Conservation (phyloP, 2,329 filamentous ascomycete species). For the Pezicula carpinea region DNA sequence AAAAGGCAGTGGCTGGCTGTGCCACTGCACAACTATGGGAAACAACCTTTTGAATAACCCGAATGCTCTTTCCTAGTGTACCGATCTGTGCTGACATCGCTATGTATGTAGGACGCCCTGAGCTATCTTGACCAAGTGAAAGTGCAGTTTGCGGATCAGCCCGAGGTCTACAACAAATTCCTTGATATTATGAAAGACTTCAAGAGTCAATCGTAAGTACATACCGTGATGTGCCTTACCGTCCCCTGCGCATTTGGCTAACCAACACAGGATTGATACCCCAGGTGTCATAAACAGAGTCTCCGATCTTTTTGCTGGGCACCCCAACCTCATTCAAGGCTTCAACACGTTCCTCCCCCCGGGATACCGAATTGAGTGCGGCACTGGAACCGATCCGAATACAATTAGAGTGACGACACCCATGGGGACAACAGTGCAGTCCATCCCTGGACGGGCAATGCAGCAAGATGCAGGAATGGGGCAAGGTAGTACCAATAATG, state of each 20-base stretch:
- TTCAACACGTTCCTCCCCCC: constrained; percentile 98
- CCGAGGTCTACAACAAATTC: constrained; percentile 95
- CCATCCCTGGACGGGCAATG: constrained; percentile 58
- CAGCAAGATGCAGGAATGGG: constrained; percentile 30
- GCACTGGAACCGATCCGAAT: constrained; percentile 88
- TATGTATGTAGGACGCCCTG: constrained; percentile 60
- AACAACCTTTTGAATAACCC: constrained; percentile 1
- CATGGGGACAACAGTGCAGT: constrained; percentile 92
- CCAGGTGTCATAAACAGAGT: constrained; percentile 96
- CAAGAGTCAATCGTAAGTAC: constrained; percentile 87
- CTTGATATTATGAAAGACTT: constrained; percentile 99
- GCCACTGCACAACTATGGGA: constrained; percentile 4
- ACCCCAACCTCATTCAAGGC: constrained; percentile 91
- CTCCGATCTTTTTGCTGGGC: constrained; percentile 90
- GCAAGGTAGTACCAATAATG: constrained; percentile 17
- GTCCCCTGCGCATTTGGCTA: constrained; percentile 13
- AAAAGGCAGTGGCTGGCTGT: background rate
- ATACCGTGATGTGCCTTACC: background rate
- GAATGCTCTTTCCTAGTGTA: background rate
- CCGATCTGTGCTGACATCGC: background rate
- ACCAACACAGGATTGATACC: constrained; percentile 72
- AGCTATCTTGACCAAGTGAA: constrained; percentile 98
- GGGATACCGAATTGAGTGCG: constrained; percentile 94
- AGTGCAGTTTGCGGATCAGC: constrained; percentile 93
- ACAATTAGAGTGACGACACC: constrained; percentile 95